Conservation (phyloP, 148 eudicot genomes). For the Salicornia ramosissima region DNA sequence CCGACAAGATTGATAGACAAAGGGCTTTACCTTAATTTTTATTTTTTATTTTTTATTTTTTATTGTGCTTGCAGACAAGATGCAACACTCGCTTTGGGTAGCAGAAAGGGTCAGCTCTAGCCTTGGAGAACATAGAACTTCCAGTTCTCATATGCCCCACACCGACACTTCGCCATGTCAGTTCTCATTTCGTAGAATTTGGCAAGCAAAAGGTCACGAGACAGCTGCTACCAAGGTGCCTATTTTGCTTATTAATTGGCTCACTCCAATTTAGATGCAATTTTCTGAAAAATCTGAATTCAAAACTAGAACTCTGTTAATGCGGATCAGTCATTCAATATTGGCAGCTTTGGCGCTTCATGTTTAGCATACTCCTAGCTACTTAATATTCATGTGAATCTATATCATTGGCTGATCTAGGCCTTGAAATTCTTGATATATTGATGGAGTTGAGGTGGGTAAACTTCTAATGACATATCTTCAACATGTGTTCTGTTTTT, state of each 20-base stretch:
- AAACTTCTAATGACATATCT: too few species aligned
- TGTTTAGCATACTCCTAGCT: background rate
- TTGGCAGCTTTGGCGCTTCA: too few species aligned
- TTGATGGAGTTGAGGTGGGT: too few species aligned
- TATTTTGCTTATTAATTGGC: conserved; percentile 13
- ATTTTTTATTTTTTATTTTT: conserved; percentile 13
- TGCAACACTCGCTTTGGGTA: conserved; percentile 88
- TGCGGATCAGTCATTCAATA: background rate
- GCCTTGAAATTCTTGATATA: background rate
- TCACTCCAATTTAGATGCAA: conserved; percentile 1
- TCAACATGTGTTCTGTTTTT: too few species aligned
- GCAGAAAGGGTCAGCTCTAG: conserved; percentile 46
- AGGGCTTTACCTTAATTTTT: background rate
- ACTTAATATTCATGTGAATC: background rate
- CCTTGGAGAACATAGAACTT: conserved; percentile 30
- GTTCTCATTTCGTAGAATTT: conserved; percentile 70
- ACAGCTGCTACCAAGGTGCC: conserved; percentile 82
- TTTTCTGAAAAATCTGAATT: conserved; percentile 10
- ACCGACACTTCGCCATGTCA: conserved; percentile 46
- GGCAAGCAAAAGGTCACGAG: conserved; percentile 86
- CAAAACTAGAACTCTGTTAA: background rate
- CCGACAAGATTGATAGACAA: background rate
- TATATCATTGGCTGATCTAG: background rate
- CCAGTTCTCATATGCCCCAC: conserved; percentile 38
- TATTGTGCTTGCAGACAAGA: conserved; percentile 48